Percentiles rank a stretch among this genome's conserved stretches.
phyloP scores from a whole-genome alignment of 768 basidiomycete genomes.

The Phylloporus sp. region DNA sequence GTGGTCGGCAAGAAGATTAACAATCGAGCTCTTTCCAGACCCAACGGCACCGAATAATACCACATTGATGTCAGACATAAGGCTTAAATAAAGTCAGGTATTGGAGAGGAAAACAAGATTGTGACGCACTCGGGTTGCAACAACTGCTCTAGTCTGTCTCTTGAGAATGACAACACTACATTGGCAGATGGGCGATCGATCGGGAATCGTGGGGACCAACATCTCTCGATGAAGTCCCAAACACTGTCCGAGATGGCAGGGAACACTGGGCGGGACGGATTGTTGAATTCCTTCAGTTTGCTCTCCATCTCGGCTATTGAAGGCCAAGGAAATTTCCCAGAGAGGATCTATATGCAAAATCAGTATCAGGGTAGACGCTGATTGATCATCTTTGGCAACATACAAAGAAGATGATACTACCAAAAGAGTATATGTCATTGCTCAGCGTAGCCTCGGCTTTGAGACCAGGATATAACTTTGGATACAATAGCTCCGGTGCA shows the following conservation, averaged over 20 bases:
- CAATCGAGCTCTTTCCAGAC: slow-evolving; percentile 17
- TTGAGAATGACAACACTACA: neutral
- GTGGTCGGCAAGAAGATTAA: slow-evolving; percentile 17
- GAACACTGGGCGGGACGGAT: neutral
- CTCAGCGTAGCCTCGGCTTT: neutral
- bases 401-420: slow-evolving; percentile 6
- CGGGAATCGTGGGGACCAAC: slow-evolving; percentile 4
- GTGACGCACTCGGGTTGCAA: neutral
- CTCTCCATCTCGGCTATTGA: neutral
- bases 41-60: slow-evolving; percentile 16
- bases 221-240: slow-evolving; percentile 2
- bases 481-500: slow-evolving; percentile 3
- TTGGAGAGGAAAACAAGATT: neutral
- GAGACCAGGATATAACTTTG: neutral
- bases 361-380: neutral
- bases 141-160: neutral
- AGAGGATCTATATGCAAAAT: neutral
- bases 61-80: slow-evolving; percentile 1
- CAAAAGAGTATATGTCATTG: slow-evolving; percentile 5
- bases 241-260: neutral
- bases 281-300: neutral
- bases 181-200: neutral
- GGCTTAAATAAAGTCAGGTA: neutral
- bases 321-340: neutral
- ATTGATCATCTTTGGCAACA: neutral